Evolutionary conservation across 1,284 basidiomycete species (phyloP).

Genomic region (Naganishia sp.): DNA sequence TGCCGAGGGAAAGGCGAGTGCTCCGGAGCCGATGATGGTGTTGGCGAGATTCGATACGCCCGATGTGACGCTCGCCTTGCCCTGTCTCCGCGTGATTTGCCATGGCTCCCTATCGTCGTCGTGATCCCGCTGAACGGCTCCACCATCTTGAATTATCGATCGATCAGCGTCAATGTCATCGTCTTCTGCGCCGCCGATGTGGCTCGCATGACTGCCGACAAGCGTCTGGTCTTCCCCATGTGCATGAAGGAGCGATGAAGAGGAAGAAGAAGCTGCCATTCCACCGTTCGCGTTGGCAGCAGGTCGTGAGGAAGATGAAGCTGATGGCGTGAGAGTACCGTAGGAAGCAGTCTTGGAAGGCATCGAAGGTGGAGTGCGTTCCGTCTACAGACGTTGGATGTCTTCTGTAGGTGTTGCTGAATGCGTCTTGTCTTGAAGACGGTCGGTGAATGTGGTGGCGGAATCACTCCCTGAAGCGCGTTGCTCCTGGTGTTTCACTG

Average conservation of each 20-base stretch:
- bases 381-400: too few species aligned
- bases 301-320: slow-evolving; percentile 16
- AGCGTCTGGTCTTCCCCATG: slow-evolving; percentile 12
- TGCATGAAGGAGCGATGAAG: slow-evolving; percentile 7
- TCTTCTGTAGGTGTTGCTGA: too few species aligned
- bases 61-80: slow-evolving; percentile 22
- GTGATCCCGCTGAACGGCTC: not conserved
- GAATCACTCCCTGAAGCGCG: too few species aligned
- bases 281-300: slow-evolving; percentile 3
- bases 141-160: not conserved
- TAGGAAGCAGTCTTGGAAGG: slow-evolving; percentile 24
- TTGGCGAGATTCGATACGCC: slow-evolving; percentile 67
- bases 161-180: not conserved
- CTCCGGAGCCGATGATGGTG: slow-evolving; percentile 85
- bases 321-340: slow-evolving; percentile 24
- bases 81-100: slow-evolving; percentile 25
- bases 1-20: slow-evolving; percentile 42
- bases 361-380: slow-evolving; percentile 11
- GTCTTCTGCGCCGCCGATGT: not conserved
- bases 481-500: too few species aligned
- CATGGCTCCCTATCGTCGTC: slow-evolving; percentile 22
- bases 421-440: too few species aligned
- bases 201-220: not conserved
- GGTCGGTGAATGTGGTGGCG: too few species aligned
- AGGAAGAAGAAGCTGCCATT: slow-evolving; percentile 25